Percentiles rank a stretch among this genome's conserved stretches.
Evolutionary conservation across 305 asterid species (phyloP).

Genomic region (Fraxinus sp.): DNA sequence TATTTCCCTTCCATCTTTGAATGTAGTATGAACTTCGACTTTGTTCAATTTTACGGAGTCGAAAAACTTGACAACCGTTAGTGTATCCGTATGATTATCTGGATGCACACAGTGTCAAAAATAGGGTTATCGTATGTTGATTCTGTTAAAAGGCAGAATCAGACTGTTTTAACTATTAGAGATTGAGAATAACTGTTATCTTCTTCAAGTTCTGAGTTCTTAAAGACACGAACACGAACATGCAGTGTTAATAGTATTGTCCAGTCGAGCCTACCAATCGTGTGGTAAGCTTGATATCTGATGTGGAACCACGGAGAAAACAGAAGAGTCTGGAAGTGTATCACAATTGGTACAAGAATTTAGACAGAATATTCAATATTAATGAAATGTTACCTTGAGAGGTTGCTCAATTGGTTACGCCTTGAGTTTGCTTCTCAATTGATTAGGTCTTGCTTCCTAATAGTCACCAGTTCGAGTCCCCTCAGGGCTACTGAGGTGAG

Average conservation of each 20-base stretch:
- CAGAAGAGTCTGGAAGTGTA: not conserved
- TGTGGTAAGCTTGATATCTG: not conserved
- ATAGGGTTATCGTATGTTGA: not conserved
- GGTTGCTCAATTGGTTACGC: too few relatives aligned
- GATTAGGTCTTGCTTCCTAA: too few relatives aligned
- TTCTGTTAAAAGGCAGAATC: not conserved
- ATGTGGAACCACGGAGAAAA: not conserved
- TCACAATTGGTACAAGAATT: not conserved
- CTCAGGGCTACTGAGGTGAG: too few relatives aligned
- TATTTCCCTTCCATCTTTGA: slow-evolving; percentile 2
- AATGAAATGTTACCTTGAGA: not conserved
- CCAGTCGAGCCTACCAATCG: not conserved
- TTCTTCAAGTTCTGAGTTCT: not conserved
- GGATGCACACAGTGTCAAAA: not conserved
- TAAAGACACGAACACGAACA: not conserved
- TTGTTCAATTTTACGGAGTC: not conserved
- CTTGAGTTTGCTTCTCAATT: too few relatives aligned
- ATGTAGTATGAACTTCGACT: slow-evolving; percentile 15
- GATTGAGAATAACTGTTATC: not conserved
- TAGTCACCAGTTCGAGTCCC: too few relatives aligned
- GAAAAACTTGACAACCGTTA: not conserved
- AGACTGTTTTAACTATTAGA: not conserved
- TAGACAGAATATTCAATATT: not conserved
- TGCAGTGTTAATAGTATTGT: not conserved
- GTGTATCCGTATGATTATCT: not conserved